Evolutionary conservation across 2,329 filamentous ascomycete genomes (phyloP).

Genomic region (Metarhizium sp.): DNA sequence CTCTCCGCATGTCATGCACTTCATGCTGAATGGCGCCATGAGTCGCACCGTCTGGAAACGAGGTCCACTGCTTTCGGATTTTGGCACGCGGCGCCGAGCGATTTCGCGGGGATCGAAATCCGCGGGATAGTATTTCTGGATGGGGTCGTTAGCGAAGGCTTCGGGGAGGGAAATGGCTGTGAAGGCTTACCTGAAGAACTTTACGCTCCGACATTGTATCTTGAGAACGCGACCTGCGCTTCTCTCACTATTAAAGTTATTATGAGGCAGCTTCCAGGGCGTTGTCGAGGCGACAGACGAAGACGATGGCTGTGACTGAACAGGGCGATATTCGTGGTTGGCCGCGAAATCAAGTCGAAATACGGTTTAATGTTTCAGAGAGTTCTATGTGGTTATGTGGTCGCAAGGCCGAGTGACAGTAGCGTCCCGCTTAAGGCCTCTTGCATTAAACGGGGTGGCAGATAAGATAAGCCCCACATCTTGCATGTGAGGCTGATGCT

Average conservation of each 20-base stretch:
- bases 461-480: constrained; percentile 2
- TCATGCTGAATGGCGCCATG: constrained; percentile 48
- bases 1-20: constrained; percentile 47
- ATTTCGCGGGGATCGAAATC: constrained; percentile 89
- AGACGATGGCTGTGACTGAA: background rate
- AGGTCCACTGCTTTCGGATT: constrained; percentile 53
- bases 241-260: background rate
- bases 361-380: background rate
- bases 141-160: background rate
- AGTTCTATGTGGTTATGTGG: background rate
- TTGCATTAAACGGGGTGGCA: constrained; percentile 4
- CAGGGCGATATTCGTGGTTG: background rate
- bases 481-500: constrained; percentile 4
- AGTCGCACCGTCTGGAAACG: constrained; percentile 80
- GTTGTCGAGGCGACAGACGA: background rate
- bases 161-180: background rate
- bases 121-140: constrained; percentile 52
- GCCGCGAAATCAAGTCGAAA: background rate
- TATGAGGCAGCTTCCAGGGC: background rate
- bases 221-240: constrained; percentile 3
- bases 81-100: constrained; percentile 58
- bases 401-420: background rate
- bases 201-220: constrained; percentile 75
- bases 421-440: background rate
- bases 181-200: constrained; percentile 42